Evolutionary conservation across 805 yeast genomes (phyloP).

Genomic region (Saccharomycopsis babjevae): DNA sequence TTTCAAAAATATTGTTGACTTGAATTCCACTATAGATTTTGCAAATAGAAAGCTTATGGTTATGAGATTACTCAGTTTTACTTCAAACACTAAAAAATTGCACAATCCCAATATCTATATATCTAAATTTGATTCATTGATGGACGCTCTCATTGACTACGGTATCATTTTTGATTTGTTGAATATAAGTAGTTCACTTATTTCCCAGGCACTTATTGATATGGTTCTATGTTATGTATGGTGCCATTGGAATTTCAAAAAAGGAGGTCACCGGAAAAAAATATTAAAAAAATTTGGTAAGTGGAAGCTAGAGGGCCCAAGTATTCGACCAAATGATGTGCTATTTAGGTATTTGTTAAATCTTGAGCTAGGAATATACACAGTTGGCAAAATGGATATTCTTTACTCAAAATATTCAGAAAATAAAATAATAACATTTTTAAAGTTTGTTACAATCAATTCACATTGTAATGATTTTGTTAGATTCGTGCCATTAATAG

Average conservation of each 20-base stretch:
- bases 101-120: slow-evolving; percentile 32
- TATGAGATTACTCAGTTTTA: slow-evolving; percentile 27
- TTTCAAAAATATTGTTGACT: slow-evolving; percentile 6
- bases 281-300: slow-evolving; percentile 22
- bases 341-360: slow-evolving; percentile 29
- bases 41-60: slow-evolving; percentile 25
- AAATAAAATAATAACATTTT: slow-evolving; percentile 19
- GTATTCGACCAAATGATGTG: slow-evolving; percentile 24
- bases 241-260: slow-evolving; percentile 32
- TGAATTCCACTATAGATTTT: slow-evolving; percentile 17
- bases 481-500: slow-evolving; percentile 28
- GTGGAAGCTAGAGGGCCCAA: slow-evolving; percentile 29
- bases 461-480: slow-evolving; percentile 27
- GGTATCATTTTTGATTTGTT: slow-evolving; percentile 28
- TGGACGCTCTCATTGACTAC: slow-evolving; percentile 33
- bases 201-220: slow-evolving; percentile 30
- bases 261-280: slow-evolving; percentile 17
- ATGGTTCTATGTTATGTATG: slow-evolving; percentile 35
- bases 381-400: slow-evolving; percentile 20
- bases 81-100: slow-evolving; percentile 24
- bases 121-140: slow-evolving; percentile 28
- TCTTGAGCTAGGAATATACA: slow-evolving; percentile 25
- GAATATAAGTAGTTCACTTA: slow-evolving; percentile 19
- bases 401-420: slow-evolving; percentile 17
- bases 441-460: slow-evolving; percentile 18